These are phyloP conservation scores for Moniliophthora roreri DNA, from an alignment of 1,284 basidiomycete genomes.

Conservation along the genomic window DNA sequence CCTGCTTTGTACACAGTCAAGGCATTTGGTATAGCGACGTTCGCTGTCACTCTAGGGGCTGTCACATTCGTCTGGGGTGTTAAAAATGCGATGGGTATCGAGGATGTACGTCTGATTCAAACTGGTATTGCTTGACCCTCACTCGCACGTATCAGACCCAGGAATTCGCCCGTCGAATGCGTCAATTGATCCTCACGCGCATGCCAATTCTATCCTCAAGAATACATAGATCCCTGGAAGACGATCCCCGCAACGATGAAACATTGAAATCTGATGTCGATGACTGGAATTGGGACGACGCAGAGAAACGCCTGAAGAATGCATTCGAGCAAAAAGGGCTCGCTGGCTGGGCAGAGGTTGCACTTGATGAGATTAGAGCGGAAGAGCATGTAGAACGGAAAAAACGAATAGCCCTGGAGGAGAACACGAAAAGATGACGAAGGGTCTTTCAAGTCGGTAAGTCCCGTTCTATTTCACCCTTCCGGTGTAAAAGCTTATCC, in stretches of 20 bases:
- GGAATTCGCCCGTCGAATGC: constrained; percentile 57
- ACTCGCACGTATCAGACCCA: constrained; percentile 37
- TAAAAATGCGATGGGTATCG: constrained; percentile 33
- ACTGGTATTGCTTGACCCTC: neutral
- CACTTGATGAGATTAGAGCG: constrained; percentile 50
- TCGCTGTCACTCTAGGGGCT: constrained; percentile 34
- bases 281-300: constrained; percentile 50
- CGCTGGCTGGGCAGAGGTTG: constrained; percentile 49
- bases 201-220: constrained; percentile 50
- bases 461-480: no score
- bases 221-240: constrained; percentile 46
- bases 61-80: constrained; percentile 28
- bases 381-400: constrained; percentile 48
- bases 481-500: no score
- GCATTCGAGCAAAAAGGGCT: constrained; percentile 61
- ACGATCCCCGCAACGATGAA: constrained; percentile 28
- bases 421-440: neutral
- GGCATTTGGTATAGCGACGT: constrained; percentile 40
- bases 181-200: constrained; percentile 36
- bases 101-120: constrained; percentile 29
- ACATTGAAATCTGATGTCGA: constrained; percentile 16
- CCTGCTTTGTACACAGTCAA: constrained; percentile 36
- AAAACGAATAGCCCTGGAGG: constrained; percentile 25
- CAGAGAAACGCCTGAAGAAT: constrained; percentile 46
- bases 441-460: no score